Evolutionary conservation across 345 rosid species (phyloP).

Genomic region (Eucalyptus melliodora): DNA sequence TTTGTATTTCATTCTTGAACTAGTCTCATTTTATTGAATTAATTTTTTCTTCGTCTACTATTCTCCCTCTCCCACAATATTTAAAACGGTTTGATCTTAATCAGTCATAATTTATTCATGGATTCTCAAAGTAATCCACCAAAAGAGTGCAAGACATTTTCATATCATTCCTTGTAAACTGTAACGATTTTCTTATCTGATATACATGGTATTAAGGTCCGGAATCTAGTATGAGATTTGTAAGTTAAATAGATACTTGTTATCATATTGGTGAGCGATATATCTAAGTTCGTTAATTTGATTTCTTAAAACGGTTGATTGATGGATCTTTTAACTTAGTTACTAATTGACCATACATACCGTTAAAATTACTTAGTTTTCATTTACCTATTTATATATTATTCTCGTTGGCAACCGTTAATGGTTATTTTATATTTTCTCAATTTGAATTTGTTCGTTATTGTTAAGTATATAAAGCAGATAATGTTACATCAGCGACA

Average conservation of each 20-base stretch:
- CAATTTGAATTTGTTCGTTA: too few relatives aligned
- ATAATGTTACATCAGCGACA: too few relatives aligned
- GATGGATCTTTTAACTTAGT: background rate
- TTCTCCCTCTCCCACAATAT: background rate
- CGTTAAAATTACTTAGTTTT: background rate
- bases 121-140: too few relatives aligned
- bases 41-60: background rate
- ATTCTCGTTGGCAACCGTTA: background rate
- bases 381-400: background rate
- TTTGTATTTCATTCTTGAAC: background rate
- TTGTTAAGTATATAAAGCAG: too few relatives aligned
- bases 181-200: too few relatives aligned
- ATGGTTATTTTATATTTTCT: too few relatives aligned
- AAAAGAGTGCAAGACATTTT: too few relatives aligned
- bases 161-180: background rate
- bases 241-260: too few relatives aligned
- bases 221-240: background rate
- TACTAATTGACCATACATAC: too few relatives aligned
- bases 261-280: too few relatives aligned
- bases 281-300: background rate
- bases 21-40: background rate
- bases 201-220: background rate
- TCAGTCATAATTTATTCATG: background rate
- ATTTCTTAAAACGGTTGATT: background rate
- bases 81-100: background rate